Percentiles rank a stretch among this genome's conserved stretches.
These are phyloP conservation scores for Pisolithus tinctorius DNA, from an alignment of 768 basidiomycete species.

Conservation along the genomic window DNA sequence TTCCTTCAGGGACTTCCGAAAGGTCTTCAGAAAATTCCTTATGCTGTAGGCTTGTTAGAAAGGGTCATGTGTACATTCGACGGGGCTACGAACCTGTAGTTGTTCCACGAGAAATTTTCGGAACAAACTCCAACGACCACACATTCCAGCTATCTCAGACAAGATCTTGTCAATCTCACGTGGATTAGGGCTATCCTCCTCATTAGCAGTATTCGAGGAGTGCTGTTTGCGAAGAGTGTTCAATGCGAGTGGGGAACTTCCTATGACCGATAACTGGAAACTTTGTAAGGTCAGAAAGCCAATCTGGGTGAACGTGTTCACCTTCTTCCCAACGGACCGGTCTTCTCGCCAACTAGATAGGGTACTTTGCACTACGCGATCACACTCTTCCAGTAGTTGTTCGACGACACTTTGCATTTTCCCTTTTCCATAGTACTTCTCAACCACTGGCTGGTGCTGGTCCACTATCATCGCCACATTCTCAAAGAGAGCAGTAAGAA, in stretches of 20 bases:
- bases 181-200: constrained; percentile 70
- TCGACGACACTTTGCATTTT: constrained; percentile 79
- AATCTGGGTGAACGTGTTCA: constrained; percentile 16
- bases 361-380: constrained; percentile 70
- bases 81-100: constrained; percentile 42
- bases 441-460: constrained; percentile 95
- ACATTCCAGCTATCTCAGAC: constrained; percentile 86
- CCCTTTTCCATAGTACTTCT: constrained; percentile 92
- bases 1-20: constrained; percentile 4
- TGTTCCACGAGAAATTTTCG: constrained; percentile 78
- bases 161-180: constrained; percentile 87
- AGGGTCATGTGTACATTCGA: neutral
- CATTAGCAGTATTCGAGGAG: constrained; percentile 22
- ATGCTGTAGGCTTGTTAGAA: constrained; percentile 8
- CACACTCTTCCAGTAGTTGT: constrained; percentile 78
- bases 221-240: constrained; percentile 27
- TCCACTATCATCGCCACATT: constrained; percentile 93
- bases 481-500: constrained; percentile 89
- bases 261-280: constrained; percentile 41
- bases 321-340: constrained; percentile 75
- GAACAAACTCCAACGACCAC: constrained; percentile 88
- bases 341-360: constrained; percentile 91
- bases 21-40: constrained; percentile 3
- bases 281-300: neutral
- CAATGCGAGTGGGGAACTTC: constrained; percentile 32